Base-by-base conservation (phyloP, 495 filamentous ascomycete species). In the Talaromyces stipitatus region DNA sequence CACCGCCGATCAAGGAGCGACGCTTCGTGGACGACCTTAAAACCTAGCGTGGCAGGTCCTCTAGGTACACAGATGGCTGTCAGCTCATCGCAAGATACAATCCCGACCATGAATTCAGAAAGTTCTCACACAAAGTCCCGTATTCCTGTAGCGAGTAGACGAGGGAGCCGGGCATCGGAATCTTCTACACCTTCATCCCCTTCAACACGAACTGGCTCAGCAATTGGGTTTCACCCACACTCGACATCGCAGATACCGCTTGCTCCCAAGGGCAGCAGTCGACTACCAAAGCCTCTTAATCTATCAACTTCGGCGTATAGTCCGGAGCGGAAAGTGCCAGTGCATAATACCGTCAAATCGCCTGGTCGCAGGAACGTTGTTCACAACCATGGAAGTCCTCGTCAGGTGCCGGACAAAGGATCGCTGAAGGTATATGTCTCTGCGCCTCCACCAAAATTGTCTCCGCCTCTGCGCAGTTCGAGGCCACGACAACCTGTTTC, bases 391-490 rank as follows among this genome's bases (percentile, higher is more conserved):
- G 45, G 72, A 55, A 65, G 66, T 58, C 70, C 66, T 61, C 67
- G 64, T 29, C 67, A 70, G 29, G 54, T 64, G 53, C 62, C 66
- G n/a, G 69, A 71, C 16, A 77, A 68, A 56, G 79, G 74, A 54
- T 76, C 78, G 22, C 79, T 88, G 14, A 76, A 80, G 54, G 86
- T 84, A n/a, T 85, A 85, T 70, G 85, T 90, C 59, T 78, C 81
- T 53, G 77, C 79, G 16, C 82, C 85, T 10, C 76, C 71, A 28
- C 79, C 79, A 5, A 83, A 84, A 55, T 81, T 80, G 55, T 89
- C 86, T 4, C 91, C 91, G 0, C 86, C 84, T 11, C 73, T 96
- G 20, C 82, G 91, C 57, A 92, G 90, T 60, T 95, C 91, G 9
- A 78, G 89, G 38, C 88, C 89, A 18, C 78, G 91, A 27, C 86